Percentiles rank a stretch among this genome's conserved stretches.
Conservation (phyloP, 257 asterid species). For the Solanum neorickii region DNA sequence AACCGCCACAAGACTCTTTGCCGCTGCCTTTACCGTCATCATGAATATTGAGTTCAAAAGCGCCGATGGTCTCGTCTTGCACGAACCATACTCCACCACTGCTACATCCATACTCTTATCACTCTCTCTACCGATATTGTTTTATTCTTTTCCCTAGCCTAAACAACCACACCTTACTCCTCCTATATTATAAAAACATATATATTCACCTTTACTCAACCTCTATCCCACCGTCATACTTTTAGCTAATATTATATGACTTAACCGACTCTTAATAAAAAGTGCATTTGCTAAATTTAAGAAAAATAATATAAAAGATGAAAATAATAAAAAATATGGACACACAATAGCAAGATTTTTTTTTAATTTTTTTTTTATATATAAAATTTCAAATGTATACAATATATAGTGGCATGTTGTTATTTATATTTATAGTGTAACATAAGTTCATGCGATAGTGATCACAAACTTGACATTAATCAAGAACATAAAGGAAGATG, state of each 20-base stretch:
- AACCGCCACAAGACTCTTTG: slow-evolving; percentile 19
- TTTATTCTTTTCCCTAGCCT: background rate
- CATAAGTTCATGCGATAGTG: background rate
- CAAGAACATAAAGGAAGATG: background rate
- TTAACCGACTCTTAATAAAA: background rate
- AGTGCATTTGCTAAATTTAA: too few relatives aligned
- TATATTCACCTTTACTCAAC: background rate
- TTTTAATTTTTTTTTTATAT: too few relatives aligned
- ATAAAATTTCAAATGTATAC: too few relatives aligned
- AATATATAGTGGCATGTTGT: too few relatives aligned
- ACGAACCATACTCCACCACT: slow-evolving; percentile 1
- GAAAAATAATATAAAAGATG: background rate
- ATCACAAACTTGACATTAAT: background rate
- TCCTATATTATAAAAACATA: too few relatives aligned
- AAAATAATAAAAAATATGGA: too few relatives aligned
- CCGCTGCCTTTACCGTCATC: slow-evolving; percentile 20
- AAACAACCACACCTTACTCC: background rate
- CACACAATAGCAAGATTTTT: too few relatives aligned
- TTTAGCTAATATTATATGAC: background rate
- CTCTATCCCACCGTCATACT: background rate
- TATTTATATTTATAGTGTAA: background rate
- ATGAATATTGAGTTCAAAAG: slow-evolving; percentile 17
- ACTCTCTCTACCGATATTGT: background rate
- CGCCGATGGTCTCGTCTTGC: slow-evolving; percentile 9
- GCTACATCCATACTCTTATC: background rate